Evolutionary conservation across 768 basidiomycete genomes (phyloP), one percentile per base, ranked within the genome.

Genomic region (Mycena albidolilacea): DNA sequence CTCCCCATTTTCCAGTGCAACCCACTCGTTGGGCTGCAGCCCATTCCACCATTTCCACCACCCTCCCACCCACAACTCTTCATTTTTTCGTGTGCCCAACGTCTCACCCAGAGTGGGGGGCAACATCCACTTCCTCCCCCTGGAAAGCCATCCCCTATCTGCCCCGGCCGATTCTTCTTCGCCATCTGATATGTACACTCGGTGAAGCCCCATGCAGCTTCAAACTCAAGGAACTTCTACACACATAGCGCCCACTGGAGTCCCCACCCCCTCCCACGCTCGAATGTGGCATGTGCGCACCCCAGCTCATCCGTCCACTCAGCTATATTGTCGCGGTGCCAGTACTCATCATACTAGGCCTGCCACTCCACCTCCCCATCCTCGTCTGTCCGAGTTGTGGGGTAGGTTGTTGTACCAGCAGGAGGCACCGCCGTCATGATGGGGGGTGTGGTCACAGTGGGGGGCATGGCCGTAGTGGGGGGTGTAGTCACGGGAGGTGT

Each of bases 181-280:
- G 30, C 30, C 30, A 30, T 30, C 30, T 30, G 30, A 30, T 30
- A 30, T 3, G 30, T 30, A 30, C 30, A 8, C 30, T 52, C 63
- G 11, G 3, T 15, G 63, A 30, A 64, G 35, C 63, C 63, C 5
- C 15, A 21, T 5, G 30, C 2, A 15, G 15, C 2, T 50, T 65
- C 64, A 14, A 65, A 65, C n/a, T 54, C 52, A 37, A n/a, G 54
- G 37, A 65, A 65, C 21, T 11, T 7, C 2, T n/a, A 1, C 48
- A 65, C 64, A 17, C 64, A 65, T 10, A 5, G 8, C 5, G 50
- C 64, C 64, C 64, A 65, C 5, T 65, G 50, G 3, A 54, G 3
- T 5, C 64, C 64, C 64, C 64, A 65, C 9, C 5, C 15, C 38
- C 21, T 65, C 35, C 64, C 64, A 1, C 64, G 48, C 38, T n/a